Conservation (phyloP, 2,329 filamentous ascomycete genomes). For the Hirsutella minnesotensis region DNA sequence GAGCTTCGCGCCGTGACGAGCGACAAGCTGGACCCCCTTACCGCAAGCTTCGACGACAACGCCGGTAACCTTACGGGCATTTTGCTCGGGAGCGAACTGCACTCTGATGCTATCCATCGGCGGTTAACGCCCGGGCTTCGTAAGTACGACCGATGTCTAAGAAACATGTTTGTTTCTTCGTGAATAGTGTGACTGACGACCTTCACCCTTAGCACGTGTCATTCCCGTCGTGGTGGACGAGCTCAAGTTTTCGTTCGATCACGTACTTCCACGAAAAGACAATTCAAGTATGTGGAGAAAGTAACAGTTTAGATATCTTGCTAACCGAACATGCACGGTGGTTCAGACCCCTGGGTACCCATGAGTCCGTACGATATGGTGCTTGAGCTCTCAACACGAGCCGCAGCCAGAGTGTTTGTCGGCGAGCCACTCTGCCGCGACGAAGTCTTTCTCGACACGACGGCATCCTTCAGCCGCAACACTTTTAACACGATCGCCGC, state of each 20-base stretch:
- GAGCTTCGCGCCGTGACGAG: constrained; percentile 6
- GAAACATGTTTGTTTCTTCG: too few relatives aligned
- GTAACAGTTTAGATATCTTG: too few relatives aligned
- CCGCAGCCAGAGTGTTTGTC: constrained; percentile 7
- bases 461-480: constrained; percentile 7
- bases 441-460: constrained; percentile 6
- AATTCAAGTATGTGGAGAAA: too few relatives aligned
- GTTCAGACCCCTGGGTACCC: constrained; percentile 1
- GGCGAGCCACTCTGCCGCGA: constrained; percentile 7
- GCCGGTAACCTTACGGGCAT: constrained; percentile 6
- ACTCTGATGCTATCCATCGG: constrained; percentile 7
- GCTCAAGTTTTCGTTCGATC: constrained; percentile 4
- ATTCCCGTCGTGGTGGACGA: constrained; percentile 7
- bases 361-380: constrained; percentile 7
- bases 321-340: neutral
- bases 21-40: constrained; percentile 7
- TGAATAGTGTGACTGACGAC: too few relatives aligned
- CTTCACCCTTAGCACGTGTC: constrained; percentile 2
- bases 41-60: constrained; percentile 9
- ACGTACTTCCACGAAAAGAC: constrained; percentile 1
- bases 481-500: constrained; percentile 6
- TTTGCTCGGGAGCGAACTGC: constrained; percentile 6
- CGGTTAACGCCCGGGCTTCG: constrained; percentile 7
- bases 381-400: constrained; percentile 6
- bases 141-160: too few relatives aligned